These are phyloP conservation scores for Paramecium biaurelia DNA, from an alignment of 73 alveolate genomes.

Conservation along the genomic window DNA sequence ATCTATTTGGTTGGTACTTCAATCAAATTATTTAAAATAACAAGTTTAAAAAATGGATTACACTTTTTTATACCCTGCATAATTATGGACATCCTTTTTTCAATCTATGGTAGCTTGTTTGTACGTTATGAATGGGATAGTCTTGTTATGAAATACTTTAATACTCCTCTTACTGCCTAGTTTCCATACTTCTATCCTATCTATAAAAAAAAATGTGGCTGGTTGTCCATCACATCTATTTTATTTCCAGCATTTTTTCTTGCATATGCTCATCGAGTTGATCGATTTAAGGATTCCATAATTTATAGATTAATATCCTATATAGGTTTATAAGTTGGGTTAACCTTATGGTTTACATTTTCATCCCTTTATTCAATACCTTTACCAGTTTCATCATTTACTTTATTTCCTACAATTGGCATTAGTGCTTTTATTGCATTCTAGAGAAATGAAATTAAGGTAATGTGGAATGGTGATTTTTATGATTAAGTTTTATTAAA, in stretches of 20 bases:
- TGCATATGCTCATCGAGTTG: constrained; percentile 30
- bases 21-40: constrained; percentile 34
- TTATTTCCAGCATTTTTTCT: constrained; percentile 33
- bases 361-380: constrained; percentile 24
- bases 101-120: neutral
- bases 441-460: constrained; percentile 12
- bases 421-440: constrained; percentile 31
- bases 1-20: neutral
- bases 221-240: constrained; percentile 12
- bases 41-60: neutral
- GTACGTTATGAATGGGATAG: constrained; percentile 47
- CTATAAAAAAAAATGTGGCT: constrained; percentile 34
- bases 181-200: constrained; percentile 5
- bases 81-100: neutral
- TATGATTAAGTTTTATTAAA: constrained; percentile 12
- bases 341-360: neutral
- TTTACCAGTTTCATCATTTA: constrained; percentile 26
- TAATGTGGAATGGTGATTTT: constrained; percentile 2
- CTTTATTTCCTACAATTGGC: constrained; percentile 6
- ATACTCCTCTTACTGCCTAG: constrained; percentile 27
- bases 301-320: neutral
- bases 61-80: neutral
- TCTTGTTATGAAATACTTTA: constrained; percentile 5
- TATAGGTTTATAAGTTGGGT: neutral
- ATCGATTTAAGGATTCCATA: neutral